Conservation (phyloP, 306 rosid genomes). For the Prunus davidiana region DNA sequence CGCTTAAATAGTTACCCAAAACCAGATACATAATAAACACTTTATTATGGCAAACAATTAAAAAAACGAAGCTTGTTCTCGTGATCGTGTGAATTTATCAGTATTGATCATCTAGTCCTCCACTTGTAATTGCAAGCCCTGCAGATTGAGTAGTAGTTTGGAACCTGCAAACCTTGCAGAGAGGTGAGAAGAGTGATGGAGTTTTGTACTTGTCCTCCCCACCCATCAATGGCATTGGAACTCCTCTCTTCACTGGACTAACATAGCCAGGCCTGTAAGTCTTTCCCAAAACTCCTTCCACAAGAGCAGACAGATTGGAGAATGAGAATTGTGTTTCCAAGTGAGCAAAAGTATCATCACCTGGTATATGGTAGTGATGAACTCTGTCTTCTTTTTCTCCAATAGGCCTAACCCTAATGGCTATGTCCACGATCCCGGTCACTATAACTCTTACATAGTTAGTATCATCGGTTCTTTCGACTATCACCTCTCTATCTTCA, state of each 20-base stretch:
- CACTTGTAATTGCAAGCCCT: too few relatives aligned
- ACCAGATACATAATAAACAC: too few relatives aligned
- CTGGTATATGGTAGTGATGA: conserved; percentile 66
- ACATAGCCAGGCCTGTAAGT: conserved; percentile 63
- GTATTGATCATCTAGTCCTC: too few relatives aligned
- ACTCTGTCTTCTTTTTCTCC: conserved; percentile 55
- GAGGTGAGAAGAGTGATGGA: conserved; percentile 43
- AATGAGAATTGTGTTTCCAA: conserved; percentile 71
- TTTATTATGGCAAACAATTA: too few relatives aligned
- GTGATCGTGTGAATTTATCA: too few relatives aligned
- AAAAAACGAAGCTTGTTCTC: too few relatives aligned
- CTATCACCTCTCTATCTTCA: conserved; percentile 50
- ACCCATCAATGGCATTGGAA: conserved; percentile 66
- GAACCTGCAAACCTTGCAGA: conserved; percentile 57
- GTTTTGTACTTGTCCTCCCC: conserved; percentile 67
- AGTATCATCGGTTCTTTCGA: conserved; percentile 66
- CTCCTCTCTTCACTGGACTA: conserved; percentile 67
- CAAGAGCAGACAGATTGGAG: conserved; percentile 37
- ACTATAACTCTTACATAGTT: conserved; percentile 55
- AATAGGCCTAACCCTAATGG: conserved; percentile 59
- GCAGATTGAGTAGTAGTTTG: not conserved
- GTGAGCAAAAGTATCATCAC: conserved; percentile 66
- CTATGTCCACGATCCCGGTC: conserved; percentile 54
- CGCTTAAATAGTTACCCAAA: too few relatives aligned
- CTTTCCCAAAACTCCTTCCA: conserved; percentile 75